A percentile compares a stretch with the other conserved stretches of the same genome.
Evolutionary conservation across 306 rosid genomes (phyloP).

Genomic region (Cicer cuneatum): DNA sequence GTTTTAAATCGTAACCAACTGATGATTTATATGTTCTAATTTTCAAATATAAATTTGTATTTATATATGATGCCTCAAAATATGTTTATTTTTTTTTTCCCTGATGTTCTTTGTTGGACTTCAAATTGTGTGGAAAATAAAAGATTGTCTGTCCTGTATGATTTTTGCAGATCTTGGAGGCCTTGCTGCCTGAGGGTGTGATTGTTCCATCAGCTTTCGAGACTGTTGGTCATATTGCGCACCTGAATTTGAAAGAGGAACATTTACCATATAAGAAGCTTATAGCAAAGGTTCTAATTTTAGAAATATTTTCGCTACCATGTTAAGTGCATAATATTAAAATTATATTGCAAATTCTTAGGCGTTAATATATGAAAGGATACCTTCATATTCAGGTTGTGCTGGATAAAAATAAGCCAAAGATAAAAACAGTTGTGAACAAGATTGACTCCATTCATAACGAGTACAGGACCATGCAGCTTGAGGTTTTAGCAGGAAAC

Average conservation of each 20-base stretch:
- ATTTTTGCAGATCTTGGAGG: conserved; percentile 77
- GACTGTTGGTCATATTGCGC: conserved; percentile 91
- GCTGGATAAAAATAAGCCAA: conserved; percentile 90
- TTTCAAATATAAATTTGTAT: conserved; percentile 28
- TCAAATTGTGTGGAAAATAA: conserved; percentile 27
- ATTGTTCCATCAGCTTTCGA: conserved; percentile 83
- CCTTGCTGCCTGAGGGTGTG: conserved; percentile 75
- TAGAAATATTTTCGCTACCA: background rate
- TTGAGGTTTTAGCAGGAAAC: conserved; percentile 94
- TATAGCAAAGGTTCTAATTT: conserved; percentile 75
- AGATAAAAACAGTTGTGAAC: conserved; percentile 87
- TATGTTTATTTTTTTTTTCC: conserved; percentile 6
- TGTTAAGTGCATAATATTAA: conserved; percentile 21
- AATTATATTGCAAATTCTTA: conserved; percentile 28
- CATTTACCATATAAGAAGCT: conserved; percentile 82
- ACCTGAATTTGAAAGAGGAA: conserved; percentile 86
- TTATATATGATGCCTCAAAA: conserved; percentile 26
- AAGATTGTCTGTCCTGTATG: conserved; percentile 25
- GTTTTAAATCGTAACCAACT: conserved; percentile 3
- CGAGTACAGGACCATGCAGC: conserved; percentile 96
- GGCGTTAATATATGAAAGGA: conserved; percentile 30
- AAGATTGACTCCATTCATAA: conserved; percentile 81
- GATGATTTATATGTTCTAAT: conserved; percentile 14
- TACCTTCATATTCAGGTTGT: conserved; percentile 69
- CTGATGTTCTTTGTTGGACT: conserved; percentile 17